Percentiles rank a stretch among this genome's conserved stretches.
Conservation (phyloP, 805 yeast genomes). For the Lipomyces starkeyi region DNA sequence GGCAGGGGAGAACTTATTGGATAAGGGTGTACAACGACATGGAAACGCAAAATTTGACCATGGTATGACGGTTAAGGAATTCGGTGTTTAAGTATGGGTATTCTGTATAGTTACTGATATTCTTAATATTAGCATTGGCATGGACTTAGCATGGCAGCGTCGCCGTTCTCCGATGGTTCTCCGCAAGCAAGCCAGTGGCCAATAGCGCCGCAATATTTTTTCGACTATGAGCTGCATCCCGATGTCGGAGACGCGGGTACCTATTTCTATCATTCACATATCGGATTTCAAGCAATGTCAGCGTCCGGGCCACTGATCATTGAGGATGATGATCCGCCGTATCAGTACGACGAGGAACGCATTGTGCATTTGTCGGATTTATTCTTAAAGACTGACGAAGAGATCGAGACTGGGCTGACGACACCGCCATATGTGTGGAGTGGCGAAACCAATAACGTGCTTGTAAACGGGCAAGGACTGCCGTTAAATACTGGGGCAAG, state of each 20-base stretch:
- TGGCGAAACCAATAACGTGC: neutral
- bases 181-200: constrained; percentile 7
- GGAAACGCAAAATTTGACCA: neutral
- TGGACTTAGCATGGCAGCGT: constrained; percentile 5
- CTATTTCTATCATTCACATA: neutral
- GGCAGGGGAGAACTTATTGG: neutral
- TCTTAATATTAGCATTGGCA: neutral
- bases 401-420: constrained; percentile 4
- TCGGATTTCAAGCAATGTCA: constrained; percentile 2
- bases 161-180: constrained; percentile 1
- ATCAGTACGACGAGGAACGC: neutral
- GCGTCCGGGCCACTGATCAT: constrained; percentile 3
- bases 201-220: neutral
- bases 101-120: neutral
- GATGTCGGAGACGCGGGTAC: neutral
- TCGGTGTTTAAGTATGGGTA: neutral
- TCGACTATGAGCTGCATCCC: constrained; percentile 8
- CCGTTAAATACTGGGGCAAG: neutral
- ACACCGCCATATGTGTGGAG: neutral
- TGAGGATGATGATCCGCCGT: neutral
- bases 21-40: constrained; percentile 3
- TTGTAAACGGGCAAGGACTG: neutral
- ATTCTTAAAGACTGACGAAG: neutral
- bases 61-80: neutral
- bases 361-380: neutral